Percentiles rank a stretch among this genome's conserved stretches.
phyloP scores from a whole-genome alignment of 768 basidiomycete species.

The Wakefieldia striispora region DNA sequence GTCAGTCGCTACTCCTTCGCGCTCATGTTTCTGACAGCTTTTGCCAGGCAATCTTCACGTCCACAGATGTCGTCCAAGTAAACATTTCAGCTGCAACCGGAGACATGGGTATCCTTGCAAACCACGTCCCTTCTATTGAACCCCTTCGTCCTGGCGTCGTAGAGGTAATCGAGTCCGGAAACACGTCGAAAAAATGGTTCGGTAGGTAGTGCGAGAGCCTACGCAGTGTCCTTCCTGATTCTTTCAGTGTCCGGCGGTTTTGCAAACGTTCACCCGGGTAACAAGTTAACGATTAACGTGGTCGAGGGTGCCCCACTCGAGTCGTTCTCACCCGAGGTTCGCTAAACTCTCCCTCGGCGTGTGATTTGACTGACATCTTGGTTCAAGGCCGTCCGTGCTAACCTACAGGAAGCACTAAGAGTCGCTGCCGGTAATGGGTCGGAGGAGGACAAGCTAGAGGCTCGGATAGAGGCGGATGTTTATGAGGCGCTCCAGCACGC shows the following conservation, averaged over 20 bases:
- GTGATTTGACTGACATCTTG: slow-evolving; percentile 5
- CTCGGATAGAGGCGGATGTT: slow-evolving; percentile 91
- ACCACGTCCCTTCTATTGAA: slow-evolving; percentile 98
- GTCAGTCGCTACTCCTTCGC: slow-evolving; percentile 43
- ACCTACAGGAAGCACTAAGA: slow-evolving; percentile 84
- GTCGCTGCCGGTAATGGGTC: slow-evolving; percentile 80
- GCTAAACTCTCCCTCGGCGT: slow-evolving; percentile 18
- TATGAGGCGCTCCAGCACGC: slow-evolving; percentile 95
- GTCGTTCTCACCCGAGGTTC: slow-evolving; percentile 85
- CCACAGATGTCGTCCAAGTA: slow-evolving; percentile 91
- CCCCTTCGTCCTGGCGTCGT: slow-evolving; percentile 91
- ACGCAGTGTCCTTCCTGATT: slow-evolving; percentile 3
- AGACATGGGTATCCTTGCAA: slow-evolving; percentile 99
- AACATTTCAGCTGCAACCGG: slow-evolving; percentile 92
- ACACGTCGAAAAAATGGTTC: slow-evolving; percentile 92
- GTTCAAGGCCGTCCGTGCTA: slow-evolving; percentile 79
- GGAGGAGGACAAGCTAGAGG: slow-evolving; percentile 92
- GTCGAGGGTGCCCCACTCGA: slow-evolving; percentile 95
- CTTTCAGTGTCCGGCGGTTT: slow-evolving; percentile 91
- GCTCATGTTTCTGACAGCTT: slow-evolving; percentile 12
- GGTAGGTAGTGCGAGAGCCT: slow-evolving; percentile 51
- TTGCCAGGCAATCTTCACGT: slow-evolving; percentile 81
- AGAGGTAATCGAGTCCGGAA: slow-evolving; percentile 85
- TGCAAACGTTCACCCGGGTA: slow-evolving; percentile 96
- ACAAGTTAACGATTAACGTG: slow-evolving; percentile 93